phyloP scores from a whole-genome alignment of 345 rosid species.

The Anastatica hierochuntica region DNA sequence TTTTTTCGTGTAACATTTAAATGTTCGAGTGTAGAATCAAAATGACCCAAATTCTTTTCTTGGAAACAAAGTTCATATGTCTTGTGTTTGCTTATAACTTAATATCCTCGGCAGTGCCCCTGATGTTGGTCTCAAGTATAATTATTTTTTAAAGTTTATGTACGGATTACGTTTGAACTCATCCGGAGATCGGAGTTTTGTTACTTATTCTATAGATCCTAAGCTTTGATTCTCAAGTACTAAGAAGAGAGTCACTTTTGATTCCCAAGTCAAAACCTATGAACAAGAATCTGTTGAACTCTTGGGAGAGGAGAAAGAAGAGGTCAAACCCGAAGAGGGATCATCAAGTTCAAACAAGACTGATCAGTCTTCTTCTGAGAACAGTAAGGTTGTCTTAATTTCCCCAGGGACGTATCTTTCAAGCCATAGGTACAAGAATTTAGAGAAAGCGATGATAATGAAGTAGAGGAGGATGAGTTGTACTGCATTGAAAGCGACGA shows the following conservation, averaged over 20 bases:
- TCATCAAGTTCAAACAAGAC: conserved; percentile 24
- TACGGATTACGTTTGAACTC: too few species aligned
- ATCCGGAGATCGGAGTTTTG: too few species aligned
- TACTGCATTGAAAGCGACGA: conserved; percentile 31
- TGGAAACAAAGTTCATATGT: too few species aligned
- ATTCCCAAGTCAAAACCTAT: conserved; percentile 50
- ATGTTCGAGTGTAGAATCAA: too few species aligned
- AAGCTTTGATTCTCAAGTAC: conserved; percentile 13
- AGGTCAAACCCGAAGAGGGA: conserved; percentile 13
- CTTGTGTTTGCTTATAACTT: too few species aligned
- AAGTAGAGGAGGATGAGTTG: conserved; percentile 33
- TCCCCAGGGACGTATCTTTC: conserved; percentile 49
- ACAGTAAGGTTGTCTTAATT: conserved; percentile 34
- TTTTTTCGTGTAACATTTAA: too few species aligned
- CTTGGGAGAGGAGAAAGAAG: conserved; percentile 27
- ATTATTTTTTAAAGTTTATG: too few species aligned
- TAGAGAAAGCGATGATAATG: conserved; percentile 51
- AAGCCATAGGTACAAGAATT: conserved; percentile 54
- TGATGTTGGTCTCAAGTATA: too few species aligned
- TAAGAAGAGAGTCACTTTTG: conserved; percentile 73
- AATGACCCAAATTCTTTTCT: too few species aligned
- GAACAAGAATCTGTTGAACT: conserved; percentile 44
- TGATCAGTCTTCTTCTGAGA: conserved; percentile 39
- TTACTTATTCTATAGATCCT: too few species aligned
- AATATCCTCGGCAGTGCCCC: too few species aligned